Percentiles rank a stretch among this genome's conserved stretches.
phyloP scores from a whole-genome alignment of 2,329 filamentous ascomycete species.

The Penicillium corylophilum region DNA sequence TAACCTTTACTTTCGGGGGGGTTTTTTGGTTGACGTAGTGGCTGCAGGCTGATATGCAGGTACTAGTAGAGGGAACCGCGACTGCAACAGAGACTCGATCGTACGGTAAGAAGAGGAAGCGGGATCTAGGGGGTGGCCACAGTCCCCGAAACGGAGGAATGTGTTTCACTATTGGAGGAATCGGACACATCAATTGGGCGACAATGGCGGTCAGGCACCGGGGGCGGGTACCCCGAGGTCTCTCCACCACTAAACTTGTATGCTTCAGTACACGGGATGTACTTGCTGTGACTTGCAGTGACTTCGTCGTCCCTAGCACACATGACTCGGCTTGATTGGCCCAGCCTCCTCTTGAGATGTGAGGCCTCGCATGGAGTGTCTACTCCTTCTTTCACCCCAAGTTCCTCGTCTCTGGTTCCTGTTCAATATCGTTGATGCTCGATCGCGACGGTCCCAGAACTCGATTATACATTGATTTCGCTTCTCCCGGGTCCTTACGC shows the following conservation, averaged over 20 bases:
- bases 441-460: constrained; percentile 2
- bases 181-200: constrained; percentile 20
- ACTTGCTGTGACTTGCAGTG: constrained; percentile 1
- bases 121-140: background rate
- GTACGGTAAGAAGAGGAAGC: background rate
- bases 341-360: constrained; percentile 27
- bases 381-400: constrained; percentile 5
- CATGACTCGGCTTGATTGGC: constrained; percentile 27
- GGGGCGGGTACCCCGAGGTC: background rate
- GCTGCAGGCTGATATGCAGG: background rate
- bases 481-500: background rate
- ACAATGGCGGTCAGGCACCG: constrained; percentile 26
- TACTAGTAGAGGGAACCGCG: background rate
- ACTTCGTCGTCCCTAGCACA: background rate
- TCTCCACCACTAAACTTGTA: background rate
- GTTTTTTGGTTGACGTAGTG: constrained; percentile 11
- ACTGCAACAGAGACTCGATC: background rate
- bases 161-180: constrained; percentile 9
- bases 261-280: background rate
- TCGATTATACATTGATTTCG: background rate
- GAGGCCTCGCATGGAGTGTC: constrained; percentile 9
- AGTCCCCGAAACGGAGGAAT: background rate
- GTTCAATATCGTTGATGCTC: constrained; percentile 5
- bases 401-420: constrained; percentile 1
- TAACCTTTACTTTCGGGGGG: too few relatives aligned